phyloP scores from a whole-genome alignment of 768 basidiomycete genomes.

The Suillus hirtellus region DNA sequence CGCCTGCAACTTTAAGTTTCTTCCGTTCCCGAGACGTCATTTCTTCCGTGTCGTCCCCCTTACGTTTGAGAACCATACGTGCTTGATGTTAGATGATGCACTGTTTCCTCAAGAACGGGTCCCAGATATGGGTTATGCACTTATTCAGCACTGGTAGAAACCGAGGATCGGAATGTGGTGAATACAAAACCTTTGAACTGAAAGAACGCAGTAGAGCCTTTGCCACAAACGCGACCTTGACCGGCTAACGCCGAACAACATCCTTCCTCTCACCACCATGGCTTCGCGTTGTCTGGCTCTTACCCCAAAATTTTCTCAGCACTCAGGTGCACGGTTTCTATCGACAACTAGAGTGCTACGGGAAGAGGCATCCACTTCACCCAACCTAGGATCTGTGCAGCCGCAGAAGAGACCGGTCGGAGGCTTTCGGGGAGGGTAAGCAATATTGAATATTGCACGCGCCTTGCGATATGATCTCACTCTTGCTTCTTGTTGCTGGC shows the following conservation, averaged over 20 bases:
- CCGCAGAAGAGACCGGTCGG: conserved; percentile 76
- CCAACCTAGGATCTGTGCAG: conserved; percentile 56
- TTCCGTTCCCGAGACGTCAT: conserved; percentile 56
- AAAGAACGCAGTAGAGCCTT: neutral
- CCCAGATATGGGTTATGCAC: conserved; percentile 15
- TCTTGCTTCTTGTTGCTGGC: conserved; percentile 5
- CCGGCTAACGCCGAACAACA: conserved; percentile 27
- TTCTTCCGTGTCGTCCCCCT: conserved; percentile 31
- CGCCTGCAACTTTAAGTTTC: conserved; percentile 62
- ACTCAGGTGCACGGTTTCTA: conserved; percentile 37
- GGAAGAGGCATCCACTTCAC: conserved; percentile 41
- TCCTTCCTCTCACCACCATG: conserved; percentile 18
- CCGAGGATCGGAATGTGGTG: conserved; percentile 16
- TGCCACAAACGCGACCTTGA: conserved; percentile 9
- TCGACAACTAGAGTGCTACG: conserved; percentile 44
- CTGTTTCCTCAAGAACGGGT: conserved; percentile 23
- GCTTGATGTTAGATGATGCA: conserved; percentile 29
- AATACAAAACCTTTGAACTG: conserved; percentile 1
- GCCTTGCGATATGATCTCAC: conserved; percentile 2
- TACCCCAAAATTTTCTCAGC: conserved; percentile 18
- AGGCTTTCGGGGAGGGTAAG: conserved; percentile 66
- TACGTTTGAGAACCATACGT: conserved; percentile 45
- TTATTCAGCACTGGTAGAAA: conserved; percentile 19
- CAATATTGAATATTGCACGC: conserved; percentile 9
- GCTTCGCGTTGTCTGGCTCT: conserved; percentile 31